These are phyloP conservation scores for Penicillium paradoxum DNA, from an alignment of 495 filamentous ascomycete species.

Conservation along the genomic window DNA sequence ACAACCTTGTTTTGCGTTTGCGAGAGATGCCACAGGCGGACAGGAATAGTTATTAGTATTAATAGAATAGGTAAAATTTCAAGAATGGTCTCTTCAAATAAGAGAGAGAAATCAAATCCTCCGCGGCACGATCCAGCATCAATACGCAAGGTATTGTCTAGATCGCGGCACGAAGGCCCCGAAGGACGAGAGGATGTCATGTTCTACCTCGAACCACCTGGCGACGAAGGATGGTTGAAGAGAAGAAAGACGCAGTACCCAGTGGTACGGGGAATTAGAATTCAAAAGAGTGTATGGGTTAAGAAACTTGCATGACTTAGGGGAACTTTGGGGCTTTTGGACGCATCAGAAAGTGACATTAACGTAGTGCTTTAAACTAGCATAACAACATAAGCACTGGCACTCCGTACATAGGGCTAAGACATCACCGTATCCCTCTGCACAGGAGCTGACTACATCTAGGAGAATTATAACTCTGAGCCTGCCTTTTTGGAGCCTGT, in stretches of 20 bases:
- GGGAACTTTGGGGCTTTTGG: constrained; percentile 14
- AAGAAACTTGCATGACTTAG: constrained; percentile 10
- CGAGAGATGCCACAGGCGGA: constrained; percentile 42
- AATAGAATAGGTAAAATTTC: constrained; percentile 45
- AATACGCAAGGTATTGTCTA: constrained; percentile 43
- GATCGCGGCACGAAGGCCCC: constrained; percentile 25
- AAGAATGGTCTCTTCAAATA: constrained; percentile 55
- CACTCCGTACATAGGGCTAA: neutral
- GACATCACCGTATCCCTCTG: constrained; percentile 17
- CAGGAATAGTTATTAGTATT: constrained; percentile 44
- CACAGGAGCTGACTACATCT: constrained; percentile 24
- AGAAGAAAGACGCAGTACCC: constrained; percentile 8
- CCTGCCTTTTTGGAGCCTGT: constrained; percentile 9
- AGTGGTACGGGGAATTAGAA: constrained; percentile 13
- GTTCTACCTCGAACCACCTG: constrained; percentile 23
- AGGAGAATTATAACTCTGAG: constrained; percentile 21
- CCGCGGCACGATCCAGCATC: constrained; percentile 41
- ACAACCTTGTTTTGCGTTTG: constrained; percentile 44
- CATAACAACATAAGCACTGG: neutral
- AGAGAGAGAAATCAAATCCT: constrained; percentile 57
- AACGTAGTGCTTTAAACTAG: neutral
- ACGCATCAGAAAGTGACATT: constrained; percentile 18
- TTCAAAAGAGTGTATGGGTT: constrained; percentile 7
- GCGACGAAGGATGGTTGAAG: constrained; percentile 8
- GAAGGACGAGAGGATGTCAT: constrained; percentile 26